A percentile compares a stretch with the other conserved stretches of the same genome.
Conservation (phyloP, 768 basidiomycete species). For the Rhizopogon vulgaris region DNA sequence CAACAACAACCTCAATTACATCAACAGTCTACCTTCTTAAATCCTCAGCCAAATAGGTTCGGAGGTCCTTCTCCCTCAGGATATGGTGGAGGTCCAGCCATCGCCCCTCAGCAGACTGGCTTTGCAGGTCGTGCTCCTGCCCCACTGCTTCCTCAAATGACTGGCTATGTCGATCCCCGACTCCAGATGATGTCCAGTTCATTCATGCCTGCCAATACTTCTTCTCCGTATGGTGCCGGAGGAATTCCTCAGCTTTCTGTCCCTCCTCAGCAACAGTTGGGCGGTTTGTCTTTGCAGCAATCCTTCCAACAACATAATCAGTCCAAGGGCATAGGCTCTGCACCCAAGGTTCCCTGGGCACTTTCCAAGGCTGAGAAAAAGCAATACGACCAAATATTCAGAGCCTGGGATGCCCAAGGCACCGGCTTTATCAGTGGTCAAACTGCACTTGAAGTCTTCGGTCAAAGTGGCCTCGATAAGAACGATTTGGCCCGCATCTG, state of each 20-base stretch:
- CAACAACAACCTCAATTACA: conserved; percentile 44
- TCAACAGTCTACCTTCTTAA: conserved; percentile 46
- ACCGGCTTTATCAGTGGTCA: conserved; percentile 83
- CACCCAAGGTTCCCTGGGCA: conserved; percentile 79
- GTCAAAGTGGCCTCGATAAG: conserved; percentile 82
- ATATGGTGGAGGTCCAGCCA: conserved; percentile 5
- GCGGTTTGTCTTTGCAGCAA: conserved; percentile 63
- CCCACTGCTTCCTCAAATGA: conserved; percentile 65
- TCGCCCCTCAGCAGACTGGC: conserved; percentile 30
- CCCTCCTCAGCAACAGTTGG: conserved; percentile 48
- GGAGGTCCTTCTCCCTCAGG: conserved; percentile 22
- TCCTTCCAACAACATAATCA: conserved; percentile 87
- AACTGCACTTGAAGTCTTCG: conserved; percentile 88
- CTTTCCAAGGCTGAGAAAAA: conserved; percentile 89
- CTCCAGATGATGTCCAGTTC: conserved; percentile 85
- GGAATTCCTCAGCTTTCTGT: conserved; percentile 58
- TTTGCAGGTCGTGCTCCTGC: conserved; percentile 38
- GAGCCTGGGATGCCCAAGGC: conserved; percentile 84
- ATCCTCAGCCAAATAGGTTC: conserved; percentile 44
- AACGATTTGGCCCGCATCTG: conserved; percentile 93
- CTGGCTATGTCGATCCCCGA: conserved; percentile 79
- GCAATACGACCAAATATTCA: conserved; percentile 92
- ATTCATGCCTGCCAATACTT: conserved; percentile 78
- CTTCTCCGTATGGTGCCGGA: conserved; percentile 51
- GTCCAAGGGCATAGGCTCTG: conserved; percentile 54